Base-by-base conservation (phyloP, 2,329 filamentous ascomycete genomes). In the Ophiostoma novo-ulmi region DNA sequence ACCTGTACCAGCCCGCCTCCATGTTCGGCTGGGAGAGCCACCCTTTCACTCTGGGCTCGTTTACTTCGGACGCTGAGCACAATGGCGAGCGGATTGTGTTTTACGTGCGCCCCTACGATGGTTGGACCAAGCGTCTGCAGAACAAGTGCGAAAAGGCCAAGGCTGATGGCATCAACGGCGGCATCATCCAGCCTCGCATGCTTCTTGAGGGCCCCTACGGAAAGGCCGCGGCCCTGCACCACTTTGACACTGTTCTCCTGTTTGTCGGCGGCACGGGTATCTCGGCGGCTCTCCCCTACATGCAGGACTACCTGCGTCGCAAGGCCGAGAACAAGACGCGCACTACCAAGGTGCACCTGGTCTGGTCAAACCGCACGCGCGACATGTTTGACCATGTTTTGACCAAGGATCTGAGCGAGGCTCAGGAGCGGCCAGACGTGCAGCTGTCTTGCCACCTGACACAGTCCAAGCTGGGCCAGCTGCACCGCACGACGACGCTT, bases 21-120 rank as follows among this genome's bases (percentile, higher is more conserved):
- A 70, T 76, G 14, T 75, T 77, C 0, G 79, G 79, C 69, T 85
- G 83, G 83, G 82, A 85, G 71, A 84, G 81, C 71, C 83, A 85
- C 64, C 83, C 83, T 0, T 85, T 85, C 69, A 84, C 83, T 0
- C 79, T 84, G 13, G 81, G 81, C 0, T 14, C 26, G 22, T 67
- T 48, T 20, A 22, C 11, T 11, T 8, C 65, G 7, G 65, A 67
- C 6, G 65, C 65, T 14, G 65, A 31, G 65, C 38, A 31, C 44
- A 71, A 71, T 22, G 69, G 68, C 20, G 55, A 71, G 13, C 71
- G 68, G 36, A 71, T 74, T 14, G 63, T 70, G 14, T 75, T 75
- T 69, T 70, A 61, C 38, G 68, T 75, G 13, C 72, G 72, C 3
- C 74, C 74, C 14, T 72, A 70, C 68, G 71, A 74, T 41, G 74